Conservation (phyloP, 75 land plant species). For the Chamaecyparis obtusa region DNA sequence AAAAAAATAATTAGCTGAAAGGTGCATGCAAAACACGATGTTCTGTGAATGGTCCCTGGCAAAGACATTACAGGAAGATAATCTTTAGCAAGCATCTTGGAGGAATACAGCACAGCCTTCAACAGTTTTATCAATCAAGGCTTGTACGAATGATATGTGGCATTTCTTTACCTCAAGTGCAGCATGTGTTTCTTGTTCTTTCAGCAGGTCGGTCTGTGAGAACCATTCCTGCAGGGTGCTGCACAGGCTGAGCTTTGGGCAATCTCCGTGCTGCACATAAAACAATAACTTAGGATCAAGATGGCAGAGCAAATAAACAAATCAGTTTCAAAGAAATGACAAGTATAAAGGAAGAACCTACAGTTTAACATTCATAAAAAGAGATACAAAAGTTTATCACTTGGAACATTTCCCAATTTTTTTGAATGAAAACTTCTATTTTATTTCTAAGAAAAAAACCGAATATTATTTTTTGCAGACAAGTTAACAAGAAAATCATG, state of each 20-base stretch:
- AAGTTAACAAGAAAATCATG: too few species aligned
- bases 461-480: too few species aligned
- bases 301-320: background rate
- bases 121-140: background rate
- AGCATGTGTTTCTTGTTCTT: slow-evolving; percentile 29
- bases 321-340: background rate
- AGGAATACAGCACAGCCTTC: background rate
- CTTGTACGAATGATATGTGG: background rate
- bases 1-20: background rate
- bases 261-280: slow-evolving; percentile 60
- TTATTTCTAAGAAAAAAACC: too few species aligned
- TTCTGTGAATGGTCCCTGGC: background rate
- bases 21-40: background rate
- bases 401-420: too few species aligned
- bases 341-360: background rate
- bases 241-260: slow-evolving; percentile 83
- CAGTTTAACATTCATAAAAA: background rate
- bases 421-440: too few species aligned
- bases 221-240: slow-evolving; percentile 77
- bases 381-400: background rate
- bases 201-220: slow-evolving; percentile 67
- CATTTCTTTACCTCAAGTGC: slow-evolving; percentile 37
- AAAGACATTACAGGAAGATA: background rate
- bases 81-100: background rate
- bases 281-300: background rate